These are phyloP conservation scores for Phyllosticta capitalensis DNA, from an alignment of 2,329 filamentous ascomycete genomes.

Conservation along the genomic window DNA sequence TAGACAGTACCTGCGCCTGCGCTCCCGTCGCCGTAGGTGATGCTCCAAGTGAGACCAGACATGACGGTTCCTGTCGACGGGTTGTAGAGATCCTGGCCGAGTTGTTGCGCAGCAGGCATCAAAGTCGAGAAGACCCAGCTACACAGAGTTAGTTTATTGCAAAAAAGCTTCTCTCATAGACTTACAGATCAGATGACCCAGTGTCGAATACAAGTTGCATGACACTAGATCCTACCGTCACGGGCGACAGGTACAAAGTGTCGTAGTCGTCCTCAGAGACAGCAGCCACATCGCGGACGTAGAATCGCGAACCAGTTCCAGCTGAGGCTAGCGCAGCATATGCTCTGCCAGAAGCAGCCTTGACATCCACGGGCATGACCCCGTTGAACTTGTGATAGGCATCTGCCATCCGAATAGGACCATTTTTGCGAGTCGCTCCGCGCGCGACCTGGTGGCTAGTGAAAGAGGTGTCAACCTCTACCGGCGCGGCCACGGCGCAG, in stretches of 20 bases:
- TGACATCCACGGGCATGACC: constrained; percentile 20
- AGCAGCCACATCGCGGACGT: constrained; percentile 25
- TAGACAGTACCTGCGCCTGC: constrained; percentile 56
- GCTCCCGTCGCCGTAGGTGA: constrained; percentile 57
- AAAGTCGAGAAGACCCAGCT: constrained; percentile 60
- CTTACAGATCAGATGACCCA: constrained; percentile 58
- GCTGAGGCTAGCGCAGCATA: constrained; percentile 16
- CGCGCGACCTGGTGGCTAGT: constrained; percentile 23
- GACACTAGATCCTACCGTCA: constrained; percentile 54
- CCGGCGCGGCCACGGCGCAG: neutral
- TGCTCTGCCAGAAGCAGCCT: constrained; percentile 24
- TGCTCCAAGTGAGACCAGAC: constrained; percentile 45
- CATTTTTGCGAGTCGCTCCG: constrained; percentile 18
- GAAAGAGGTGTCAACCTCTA: constrained; percentile 16
- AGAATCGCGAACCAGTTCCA: constrained; percentile 14
- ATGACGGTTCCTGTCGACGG: constrained; percentile 40
- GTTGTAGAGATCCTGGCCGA: constrained; percentile 50
- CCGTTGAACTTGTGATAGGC: constrained; percentile 31
- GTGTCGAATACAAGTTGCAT: constrained; percentile 64
- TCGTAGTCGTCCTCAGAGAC: constrained; percentile 16
- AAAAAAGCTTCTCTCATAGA: constrained; percentile 35
- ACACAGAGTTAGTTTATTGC: constrained; percentile 4
- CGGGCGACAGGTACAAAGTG: constrained; percentile 38
- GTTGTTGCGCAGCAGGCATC: constrained; percentile 40
- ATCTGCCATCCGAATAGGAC: constrained; percentile 29